Evolutionary conservation across 2,329 filamentous ascomycete species (phyloP).

Genomic region (Monosporascus sp.): DNA sequence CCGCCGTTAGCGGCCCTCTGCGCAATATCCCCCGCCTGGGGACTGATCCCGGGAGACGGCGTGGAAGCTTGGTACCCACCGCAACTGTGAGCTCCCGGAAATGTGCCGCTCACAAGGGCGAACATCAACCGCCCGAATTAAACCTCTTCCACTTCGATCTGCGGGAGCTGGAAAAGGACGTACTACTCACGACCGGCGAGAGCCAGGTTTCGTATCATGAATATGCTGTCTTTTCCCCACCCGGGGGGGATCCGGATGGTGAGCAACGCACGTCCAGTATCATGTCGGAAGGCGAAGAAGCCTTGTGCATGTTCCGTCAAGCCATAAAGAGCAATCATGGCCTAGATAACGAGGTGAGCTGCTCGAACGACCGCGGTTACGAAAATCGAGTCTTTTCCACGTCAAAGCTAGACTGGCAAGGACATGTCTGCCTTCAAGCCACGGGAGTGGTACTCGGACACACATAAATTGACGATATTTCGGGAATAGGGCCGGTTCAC

Average conservation of each 20-base stretch:
- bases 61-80: slow-evolving; percentile 19
- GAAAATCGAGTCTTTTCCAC: not conserved
- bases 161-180: slow-evolving; percentile 17
- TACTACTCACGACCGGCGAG: slow-evolving; percentile 18
- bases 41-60: slow-evolving; percentile 18
- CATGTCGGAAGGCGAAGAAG: slow-evolving; percentile 22
- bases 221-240: slow-evolving; percentile 22
- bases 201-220: slow-evolving; percentile 25
- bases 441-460: not conserved
- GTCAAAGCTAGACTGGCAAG: not conserved
- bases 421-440: not conserved
- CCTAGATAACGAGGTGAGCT: slow-evolving; percentile 21
- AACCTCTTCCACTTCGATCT: slow-evolving; percentile 26
- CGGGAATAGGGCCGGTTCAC: slow-evolving; percentile 20
- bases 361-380: not conserved
- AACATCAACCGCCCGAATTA: slow-evolving; percentile 13
- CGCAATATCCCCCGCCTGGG: slow-evolving; percentile 10
- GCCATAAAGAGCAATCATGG: slow-evolving; percentile 19
- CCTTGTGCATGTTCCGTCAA: slow-evolving; percentile 20
- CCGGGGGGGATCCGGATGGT: slow-evolving; percentile 9
- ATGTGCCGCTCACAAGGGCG: slow-evolving; percentile 5
- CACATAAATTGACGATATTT: slow-evolving; percentile 1
- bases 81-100: slow-evolving; percentile 4
- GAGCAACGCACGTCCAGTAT: slow-evolving; percentile 21
- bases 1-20: slow-evolving; percentile 13